Base-by-base conservation (phyloP, 352 stramenopile genomes). In the Pythium utonaiense region DNA sequence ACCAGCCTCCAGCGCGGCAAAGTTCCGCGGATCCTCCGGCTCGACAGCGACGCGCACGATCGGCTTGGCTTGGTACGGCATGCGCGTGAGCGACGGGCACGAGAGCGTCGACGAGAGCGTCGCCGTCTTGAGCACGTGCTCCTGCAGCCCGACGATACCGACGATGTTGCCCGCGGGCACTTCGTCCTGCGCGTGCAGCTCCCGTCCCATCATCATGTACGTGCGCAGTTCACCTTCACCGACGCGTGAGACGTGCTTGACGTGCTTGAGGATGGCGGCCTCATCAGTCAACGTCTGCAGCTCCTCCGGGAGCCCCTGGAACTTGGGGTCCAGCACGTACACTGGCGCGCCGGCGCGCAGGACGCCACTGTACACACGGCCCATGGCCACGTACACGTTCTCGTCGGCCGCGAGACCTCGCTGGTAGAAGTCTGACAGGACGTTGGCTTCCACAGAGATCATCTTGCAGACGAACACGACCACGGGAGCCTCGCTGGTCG, bases 391-490 rank as follows among this genome's bases (percentile, higher is more conserved):
- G 64, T 98, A 98, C 21, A 96, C 84, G 47, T 88, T 78, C 6
- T 92, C 80, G 34, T 64, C 83, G 3, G 68, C 36, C 51, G 59
- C 55, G 49, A 81, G 54, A n/a, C 77, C 78, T 0, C 67, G 64
- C 42, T 81, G 65, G 28, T 80, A 62, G 34, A 80, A 91, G 57
- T 95, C 75, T 2, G 86, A 91, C 14, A 97, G 62, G n/a, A 96
- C 83, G 55, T 79, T 86, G 1, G 77, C 79, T 51, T 94, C 82
- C 3, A 97, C 87, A 0, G 89, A 94, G 45, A 98, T 77, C 69
- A 98, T 93, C 74, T 98, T 98, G 67, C 89, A 96, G 51, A 98
- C 89, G 60, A 92, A 97, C 25, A 97, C 78, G 14, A 98, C 75
- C 7, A 94, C 68, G 0, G 90, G 91, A 4, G 82, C 83, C 2